Evolutionary conservation across 75 land plant genomes (phyloP), one percentile per base, ranked within the genome.

Genomic region (Selaginella tamariscina): DNA sequence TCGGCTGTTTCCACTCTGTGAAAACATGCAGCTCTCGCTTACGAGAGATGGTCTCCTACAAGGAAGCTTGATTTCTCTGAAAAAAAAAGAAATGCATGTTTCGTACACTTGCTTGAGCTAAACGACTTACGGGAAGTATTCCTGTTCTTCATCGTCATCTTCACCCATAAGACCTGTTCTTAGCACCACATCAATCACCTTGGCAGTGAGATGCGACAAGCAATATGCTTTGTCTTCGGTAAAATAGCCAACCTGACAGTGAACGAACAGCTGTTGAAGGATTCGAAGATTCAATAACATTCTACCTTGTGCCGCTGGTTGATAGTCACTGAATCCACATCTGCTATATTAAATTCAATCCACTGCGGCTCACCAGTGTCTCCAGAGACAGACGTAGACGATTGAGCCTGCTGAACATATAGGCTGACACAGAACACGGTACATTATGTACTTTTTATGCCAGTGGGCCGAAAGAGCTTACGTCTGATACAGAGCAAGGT

Each of bases 121-220:
- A 64, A 65, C 23, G n/a, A 74, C 77, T 79, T 68, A 93, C 98
- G 56, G 78, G 55, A 92, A 92, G 64, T 71, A 83, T 74, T 94
- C 98, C 78, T 94, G 87, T 15, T 70, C 27, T 2, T 77, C 79
- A 26, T 77, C 79, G 49, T 87, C 96, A 75, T 92, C 94, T 73
- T 92, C 97, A n/a, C 97, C 97, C 56, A 92, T 79, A 1, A 92
- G 85, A 27, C 97, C 97, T 65, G 82, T 82, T 57, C 98, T 75
- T 33, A 94, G 71, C 8, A 85, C 86, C 69, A 79, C 81, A 39
- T 94, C 95, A 65, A 94, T 75, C 95, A 89, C 85, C 21, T 88
- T 89, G 69, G 98, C 90, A 32, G 98, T 89, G 69, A 83, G 95
- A 69, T 94, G 92, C 32, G 96, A 79, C 49, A 89, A 67, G 31